These are phyloP conservation scores for Starmerella stellata DNA, from an alignment of 805 yeast genomes.

Conservation along the genomic window DNA sequence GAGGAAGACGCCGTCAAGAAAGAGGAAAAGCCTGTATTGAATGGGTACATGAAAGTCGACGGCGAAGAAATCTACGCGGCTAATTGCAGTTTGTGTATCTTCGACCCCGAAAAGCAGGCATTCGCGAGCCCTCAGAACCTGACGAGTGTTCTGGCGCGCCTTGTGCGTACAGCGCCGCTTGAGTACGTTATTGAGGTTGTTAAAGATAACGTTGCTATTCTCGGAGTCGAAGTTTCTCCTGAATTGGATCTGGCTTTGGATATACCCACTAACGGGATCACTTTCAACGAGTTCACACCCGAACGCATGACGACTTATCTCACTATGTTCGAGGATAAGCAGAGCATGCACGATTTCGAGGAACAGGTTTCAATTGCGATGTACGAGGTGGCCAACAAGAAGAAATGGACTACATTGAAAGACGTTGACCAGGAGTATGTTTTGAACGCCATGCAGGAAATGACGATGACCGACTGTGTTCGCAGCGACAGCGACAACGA, in stretches of 20 bases:
- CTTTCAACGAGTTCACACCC: constrained; percentile 39
- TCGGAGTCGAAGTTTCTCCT: constrained; percentile 28
- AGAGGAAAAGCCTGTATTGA: background rate
- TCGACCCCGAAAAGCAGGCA: constrained; percentile 32
- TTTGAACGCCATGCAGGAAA: constrained; percentile 33
- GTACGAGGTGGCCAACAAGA: constrained; percentile 43
- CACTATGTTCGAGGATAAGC: constrained; percentile 32
- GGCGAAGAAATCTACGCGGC: constrained; percentile 14
- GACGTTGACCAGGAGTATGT: constrained; percentile 38
- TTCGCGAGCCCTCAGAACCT: constrained; percentile 27
- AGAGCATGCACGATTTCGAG: constrained; percentile 36
- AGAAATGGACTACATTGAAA: constrained; percentile 30
- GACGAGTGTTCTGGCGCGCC: constrained; percentile 20
- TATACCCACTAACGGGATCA: constrained; percentile 36
- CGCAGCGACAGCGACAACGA: constrained; percentile 20
- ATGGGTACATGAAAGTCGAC: constrained; percentile 3
- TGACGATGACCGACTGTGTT: constrained; percentile 19
- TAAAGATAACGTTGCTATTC: constrained; percentile 17
- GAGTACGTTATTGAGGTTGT: constrained; percentile 35
- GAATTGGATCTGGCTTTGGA: constrained; percentile 52
- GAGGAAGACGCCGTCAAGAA: background rate
- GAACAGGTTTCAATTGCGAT: constrained; percentile 31
- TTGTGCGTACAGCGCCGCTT: constrained; percentile 34
- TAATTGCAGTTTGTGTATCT: constrained; percentile 35
- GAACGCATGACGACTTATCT: constrained; percentile 41